Percentiles rank a stretch among this genome's conserved stretches.
These are phyloP conservation scores for Fusarium cyanostomum DNA, from an alignment of 2,329 filamentous ascomycete genomes.

Conservation along the genomic window DNA sequence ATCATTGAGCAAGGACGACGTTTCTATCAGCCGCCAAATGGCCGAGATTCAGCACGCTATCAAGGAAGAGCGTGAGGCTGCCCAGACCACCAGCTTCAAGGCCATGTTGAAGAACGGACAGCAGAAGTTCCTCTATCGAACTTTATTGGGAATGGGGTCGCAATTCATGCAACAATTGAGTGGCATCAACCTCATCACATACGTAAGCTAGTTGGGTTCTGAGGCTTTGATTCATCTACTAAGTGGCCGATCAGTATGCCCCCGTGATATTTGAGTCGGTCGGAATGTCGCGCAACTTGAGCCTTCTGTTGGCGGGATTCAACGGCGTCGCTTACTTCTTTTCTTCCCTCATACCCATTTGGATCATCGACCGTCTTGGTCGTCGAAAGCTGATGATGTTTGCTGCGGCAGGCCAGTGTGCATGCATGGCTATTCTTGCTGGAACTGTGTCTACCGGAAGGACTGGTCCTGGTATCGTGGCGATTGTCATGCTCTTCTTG, in stretches of 20 bases:
- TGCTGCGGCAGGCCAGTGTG: conserved; percentile 47
- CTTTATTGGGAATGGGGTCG: conserved; percentile 54
- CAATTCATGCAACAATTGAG: conserved; percentile 56
- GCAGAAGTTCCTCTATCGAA: conserved; percentile 53
- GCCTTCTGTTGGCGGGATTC: conserved; percentile 63
- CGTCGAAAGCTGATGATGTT: conserved; percentile 68
- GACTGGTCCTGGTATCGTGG: conserved; percentile 52
- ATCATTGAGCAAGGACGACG: conserved; percentile 40
- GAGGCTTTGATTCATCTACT: background rate
- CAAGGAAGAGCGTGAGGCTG: conserved; percentile 52
- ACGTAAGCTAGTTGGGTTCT: conserved; percentile 14
- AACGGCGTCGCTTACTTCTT: conserved; percentile 53
- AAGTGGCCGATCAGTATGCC: conserved; percentile 41
- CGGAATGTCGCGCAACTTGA: conserved; percentile 54
- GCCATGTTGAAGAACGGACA: conserved; percentile 54
- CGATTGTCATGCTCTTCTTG: conserved; percentile 55
- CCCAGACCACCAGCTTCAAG: conserved; percentile 45
- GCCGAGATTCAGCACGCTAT: conserved; percentile 52
- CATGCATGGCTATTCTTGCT: conserved; percentile 58
- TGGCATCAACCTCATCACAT: conserved; percentile 50
- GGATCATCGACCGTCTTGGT: conserved; percentile 55
- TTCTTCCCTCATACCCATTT: conserved; percentile 46
- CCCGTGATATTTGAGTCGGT: conserved; percentile 57
- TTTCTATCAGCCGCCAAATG: conserved; percentile 42
- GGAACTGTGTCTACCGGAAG: conserved; percentile 53